Percentiles rank a stretch among this genome's conserved stretches.
These are phyloP conservation scores for Trifolium dubium DNA, from an alignment of 306 rosid species.

Conservation along the genomic window DNA sequence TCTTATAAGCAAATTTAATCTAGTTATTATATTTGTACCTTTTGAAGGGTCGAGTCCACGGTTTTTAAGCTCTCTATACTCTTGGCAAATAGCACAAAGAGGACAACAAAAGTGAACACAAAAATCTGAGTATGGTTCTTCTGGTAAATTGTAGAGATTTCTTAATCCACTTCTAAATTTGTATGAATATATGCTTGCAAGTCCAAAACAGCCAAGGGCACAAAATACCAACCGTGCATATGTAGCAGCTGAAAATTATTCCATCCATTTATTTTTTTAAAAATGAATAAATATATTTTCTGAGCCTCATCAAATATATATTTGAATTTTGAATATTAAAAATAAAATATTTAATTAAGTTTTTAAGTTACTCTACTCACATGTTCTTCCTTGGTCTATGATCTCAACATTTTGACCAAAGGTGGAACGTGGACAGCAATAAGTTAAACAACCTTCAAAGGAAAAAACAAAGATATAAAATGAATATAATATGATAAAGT, in stretches of 20 bases:
- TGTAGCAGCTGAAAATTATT: constrained; percentile 45
- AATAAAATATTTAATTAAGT: neutral
- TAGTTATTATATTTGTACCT: neutral
- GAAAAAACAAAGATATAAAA: neutral
- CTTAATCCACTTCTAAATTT: constrained; percentile 45
- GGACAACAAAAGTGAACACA: constrained; percentile 41
- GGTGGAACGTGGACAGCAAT: constrained; percentile 41
- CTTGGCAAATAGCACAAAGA: constrained; percentile 47
- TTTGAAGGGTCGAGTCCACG: constrained; percentile 44
- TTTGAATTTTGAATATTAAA: neutral
- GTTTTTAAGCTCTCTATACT: constrained; percentile 48
- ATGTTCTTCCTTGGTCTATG: constrained; percentile 48
- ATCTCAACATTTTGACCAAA: constrained; percentile 45
- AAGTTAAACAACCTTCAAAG: constrained; percentile 43
- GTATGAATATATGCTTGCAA: constrained; percentile 36
- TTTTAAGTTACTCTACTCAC: constrained; percentile 15
- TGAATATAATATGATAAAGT: neutral
- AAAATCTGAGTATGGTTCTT: constrained; percentile 42
- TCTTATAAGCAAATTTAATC: no score
- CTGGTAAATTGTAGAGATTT: constrained; percentile 36
- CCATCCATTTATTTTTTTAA: no score
- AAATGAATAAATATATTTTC: neutral
- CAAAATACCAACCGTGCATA: constrained; percentile 20
- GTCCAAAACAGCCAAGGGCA: neutral
- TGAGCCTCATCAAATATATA: neutral